A percentile compares a stretch with the other conserved stretches of the same genome.
Conservation (phyloP, 2,329 filamentous ascomycete species). For the Ascosphaera pollenicola region DNA sequence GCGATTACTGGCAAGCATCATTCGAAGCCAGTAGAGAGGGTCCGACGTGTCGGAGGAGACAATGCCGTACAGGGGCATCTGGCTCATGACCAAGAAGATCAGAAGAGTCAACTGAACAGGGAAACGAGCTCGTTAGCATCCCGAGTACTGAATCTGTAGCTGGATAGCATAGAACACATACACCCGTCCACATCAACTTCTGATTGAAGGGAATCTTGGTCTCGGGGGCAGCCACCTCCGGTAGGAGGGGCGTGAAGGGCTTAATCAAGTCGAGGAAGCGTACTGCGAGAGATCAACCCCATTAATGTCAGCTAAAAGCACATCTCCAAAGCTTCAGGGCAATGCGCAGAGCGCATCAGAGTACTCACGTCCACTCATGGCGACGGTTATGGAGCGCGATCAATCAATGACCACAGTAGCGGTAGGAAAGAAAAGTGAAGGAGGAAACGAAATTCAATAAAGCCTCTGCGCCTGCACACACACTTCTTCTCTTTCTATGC, state of each 20-base stretch:
- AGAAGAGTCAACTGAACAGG: slow-evolving; percentile 51
- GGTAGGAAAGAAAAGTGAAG: too few species aligned
- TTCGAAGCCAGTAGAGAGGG: slow-evolving; percentile 97
- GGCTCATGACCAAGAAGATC: slow-evolving; percentile 99
- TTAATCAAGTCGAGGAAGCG: slow-evolving; percentile 99
- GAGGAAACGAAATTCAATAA: too few species aligned
- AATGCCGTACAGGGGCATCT: slow-evolving; percentile 98
- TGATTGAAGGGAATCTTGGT: slow-evolving; percentile 99
- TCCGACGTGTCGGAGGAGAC: slow-evolving; percentile 97
- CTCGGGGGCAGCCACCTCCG: slow-evolving; percentile 95
- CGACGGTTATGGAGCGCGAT: too few species aligned
- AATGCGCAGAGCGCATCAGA: slow-evolving; percentile 25
- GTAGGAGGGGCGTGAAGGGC: slow-evolving; percentile 97
- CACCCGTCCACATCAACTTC: slow-evolving; percentile 83
- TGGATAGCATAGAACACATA: slow-evolving; percentile 14
- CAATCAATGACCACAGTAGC: too few species aligned
- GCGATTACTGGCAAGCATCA: slow-evolving; percentile 99
- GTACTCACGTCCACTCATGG: slow-evolving; percentile 94
- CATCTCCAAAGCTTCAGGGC: slow-evolving; percentile 10
- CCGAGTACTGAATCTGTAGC: slow-evolving; percentile 6
- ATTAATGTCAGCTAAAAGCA: too few species aligned
- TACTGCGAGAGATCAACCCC: slow-evolving; percentile 46
- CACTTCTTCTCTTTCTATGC: too few species aligned
- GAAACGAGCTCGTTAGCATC: too few species aligned
- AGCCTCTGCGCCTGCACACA: too few species aligned